phyloP scores from a whole-genome alignment of 2,329 filamentous ascomycete species.

The Harringtonia aguacate region DNA sequence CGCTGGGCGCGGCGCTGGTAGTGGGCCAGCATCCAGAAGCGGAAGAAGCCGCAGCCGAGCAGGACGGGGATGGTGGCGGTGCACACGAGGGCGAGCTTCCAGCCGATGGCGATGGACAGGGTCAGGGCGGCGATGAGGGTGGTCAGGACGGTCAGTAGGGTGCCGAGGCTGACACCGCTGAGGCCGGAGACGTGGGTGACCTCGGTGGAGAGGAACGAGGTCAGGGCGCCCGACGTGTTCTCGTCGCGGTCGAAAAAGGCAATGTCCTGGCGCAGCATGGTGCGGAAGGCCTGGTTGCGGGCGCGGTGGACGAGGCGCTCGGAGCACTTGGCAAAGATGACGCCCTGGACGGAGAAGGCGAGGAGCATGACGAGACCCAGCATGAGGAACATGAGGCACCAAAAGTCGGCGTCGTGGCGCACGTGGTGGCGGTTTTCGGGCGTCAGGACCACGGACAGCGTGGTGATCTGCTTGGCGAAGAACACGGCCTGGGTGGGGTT shows the following conservation, averaged over 20 bases:
- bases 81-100: slow-evolving; percentile 33
- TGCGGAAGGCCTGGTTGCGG: slow-evolving; percentile 70
- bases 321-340: slow-evolving; percentile 76
- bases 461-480: slow-evolving; percentile 78
- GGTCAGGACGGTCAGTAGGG: slow-evolving; percentile 67
- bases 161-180: slow-evolving; percentile 78
- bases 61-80: slow-evolving; percentile 27
- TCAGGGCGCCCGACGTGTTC: slow-evolving; percentile 81
- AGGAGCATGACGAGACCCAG: slow-evolving; percentile 65
- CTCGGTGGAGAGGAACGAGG: slow-evolving; percentile 79
- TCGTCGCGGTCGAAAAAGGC: slow-evolving; percentile 83
- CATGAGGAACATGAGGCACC: slow-evolving; percentile 82
- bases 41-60: slow-evolving; percentile 27
- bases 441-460: slow-evolving; percentile 24
- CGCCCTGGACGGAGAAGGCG: slow-evolving; percentile 56
- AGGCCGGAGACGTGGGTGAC: slow-evolving; percentile 83
- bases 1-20: slow-evolving; percentile 72
- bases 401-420: slow-evolving; percentile 67
- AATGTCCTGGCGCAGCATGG: slow-evolving; percentile 87
- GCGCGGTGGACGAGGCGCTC: slow-evolving; percentile 76
- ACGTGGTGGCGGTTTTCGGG: slow-evolving; percentile 42
- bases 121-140: slow-evolving; percentile 67
- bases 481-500: slow-evolving; percentile 58
- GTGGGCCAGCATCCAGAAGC: slow-evolving; percentile 56
- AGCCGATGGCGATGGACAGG: slow-evolving; percentile 28